Percentiles rank a stretch among this genome's conserved stretches.
These are phyloP conservation scores for Neophaeococcomyces aloes DNA, from an alignment of 2,329 filamentous ascomycete genomes.

Conservation along the genomic window DNA sequence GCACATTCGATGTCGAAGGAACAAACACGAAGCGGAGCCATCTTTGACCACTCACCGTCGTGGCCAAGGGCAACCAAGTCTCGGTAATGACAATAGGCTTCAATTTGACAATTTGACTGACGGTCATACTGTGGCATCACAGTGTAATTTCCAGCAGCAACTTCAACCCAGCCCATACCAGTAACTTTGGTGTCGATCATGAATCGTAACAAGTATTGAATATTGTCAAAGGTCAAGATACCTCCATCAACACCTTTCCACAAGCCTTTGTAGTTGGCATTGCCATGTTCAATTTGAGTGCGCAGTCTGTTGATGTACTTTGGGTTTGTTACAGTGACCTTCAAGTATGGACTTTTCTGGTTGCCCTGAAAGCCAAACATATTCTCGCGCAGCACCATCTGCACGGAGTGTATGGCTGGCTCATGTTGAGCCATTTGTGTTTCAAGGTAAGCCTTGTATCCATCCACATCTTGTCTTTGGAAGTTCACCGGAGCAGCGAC, in stretches of 20 bases:
- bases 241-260: conserved; percentile 64
- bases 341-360: conserved; percentile 79
- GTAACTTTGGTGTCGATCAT: conserved; percentile 95
- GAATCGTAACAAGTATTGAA: conserved; percentile 88
- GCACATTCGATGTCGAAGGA: conserved; percentile 99
- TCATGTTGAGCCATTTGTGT: conserved; percentile 62
- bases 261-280: conserved; percentile 80
- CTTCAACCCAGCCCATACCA: conserved; percentile 97
- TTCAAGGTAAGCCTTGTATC: conserved; percentile 73
- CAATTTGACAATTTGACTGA: conserved; percentile 93
- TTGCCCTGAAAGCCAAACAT: conserved; percentile 94
- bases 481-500: conserved; percentile 80
- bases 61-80: conserved; percentile 79
- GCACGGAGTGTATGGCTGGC: conserved; percentile 66
- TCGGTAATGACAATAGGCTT: conserved; percentile 71
- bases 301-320: conserved; percentile 72
- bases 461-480: conserved; percentile 61
- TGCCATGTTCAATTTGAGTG: conserved; percentile 59
- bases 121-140: conserved; percentile 55
- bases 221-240: conserved; percentile 87
- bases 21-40: conserved; percentile 82
- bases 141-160: conserved; percentile 60
- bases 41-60: conserved; percentile 93
- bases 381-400: conserved; percentile 76
- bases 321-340: conserved; percentile 84